phyloP scores from a whole-genome alignment of 768 basidiomycete species.

The Kwoniella heveanensis region DNA sequence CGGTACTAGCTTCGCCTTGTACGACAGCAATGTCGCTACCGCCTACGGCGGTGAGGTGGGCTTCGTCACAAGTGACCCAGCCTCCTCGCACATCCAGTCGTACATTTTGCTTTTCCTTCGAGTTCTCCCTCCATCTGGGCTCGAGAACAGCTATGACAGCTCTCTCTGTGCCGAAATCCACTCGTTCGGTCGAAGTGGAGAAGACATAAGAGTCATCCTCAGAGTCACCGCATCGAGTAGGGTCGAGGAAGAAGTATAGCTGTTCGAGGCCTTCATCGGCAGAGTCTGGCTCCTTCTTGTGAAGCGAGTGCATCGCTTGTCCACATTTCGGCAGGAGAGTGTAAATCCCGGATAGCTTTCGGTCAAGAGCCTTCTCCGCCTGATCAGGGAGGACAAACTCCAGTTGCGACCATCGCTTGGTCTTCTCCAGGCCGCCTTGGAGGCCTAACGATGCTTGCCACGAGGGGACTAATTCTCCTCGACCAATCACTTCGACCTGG shows the following conservation, averaged over 20 bases:
- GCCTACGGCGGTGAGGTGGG: constrained; percentile 61
- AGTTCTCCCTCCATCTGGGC: constrained; percentile 73
- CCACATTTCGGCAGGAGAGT: constrained; percentile 80
- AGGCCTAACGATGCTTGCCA: constrained; percentile 86
- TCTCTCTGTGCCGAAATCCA: constrained; percentile 78
- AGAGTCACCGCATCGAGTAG: constrained; percentile 73
- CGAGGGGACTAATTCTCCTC: constrained; percentile 71
- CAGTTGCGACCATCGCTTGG: constrained; percentile 68
- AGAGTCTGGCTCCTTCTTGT: constrained; percentile 62
- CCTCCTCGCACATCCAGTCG: constrained; percentile 65
- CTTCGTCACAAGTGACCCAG: constrained; percentile 64
- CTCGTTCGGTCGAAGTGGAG: constrained; percentile 72
- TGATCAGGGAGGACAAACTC: constrained; percentile 65
- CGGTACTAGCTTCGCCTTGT: constrained; percentile 8
- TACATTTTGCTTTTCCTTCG: constrained; percentile 60
- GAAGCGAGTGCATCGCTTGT: constrained; percentile 79
- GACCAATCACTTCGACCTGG: constrained; percentile 63
- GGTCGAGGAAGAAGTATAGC: constrained; percentile 75
- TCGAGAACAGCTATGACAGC: constrained; percentile 75
- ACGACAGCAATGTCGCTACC: constrained; percentile 39
- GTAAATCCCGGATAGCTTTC: constrained; percentile 79
- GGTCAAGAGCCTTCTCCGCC: constrained; percentile 63
- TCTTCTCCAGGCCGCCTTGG: constrained; percentile 67
- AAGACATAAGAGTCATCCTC: constrained; percentile 82
- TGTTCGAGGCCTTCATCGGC: constrained; percentile 64